Evolutionary conservation across 2,329 filamentous ascomycete species (phyloP), one percentile per base, ranked within the genome.

Genomic region (Sporothrix curviconia): DNA sequence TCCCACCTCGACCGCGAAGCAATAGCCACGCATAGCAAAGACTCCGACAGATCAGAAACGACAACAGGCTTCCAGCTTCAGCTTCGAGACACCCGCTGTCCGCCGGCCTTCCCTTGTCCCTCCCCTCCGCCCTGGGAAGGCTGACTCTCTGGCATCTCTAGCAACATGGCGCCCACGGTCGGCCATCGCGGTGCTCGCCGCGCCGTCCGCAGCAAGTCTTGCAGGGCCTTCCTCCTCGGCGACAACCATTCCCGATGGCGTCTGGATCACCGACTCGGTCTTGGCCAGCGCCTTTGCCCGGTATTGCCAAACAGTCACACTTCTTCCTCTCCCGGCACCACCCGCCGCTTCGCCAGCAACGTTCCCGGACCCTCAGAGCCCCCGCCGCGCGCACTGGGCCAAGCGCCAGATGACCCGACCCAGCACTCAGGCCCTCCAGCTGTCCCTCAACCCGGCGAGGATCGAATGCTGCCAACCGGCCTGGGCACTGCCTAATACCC

Each of bases 261-360:
- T 84, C 63, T 86, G 83, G 81, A 76, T 86, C 61, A 77, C 78
- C 30, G 84, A 87, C 63, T 74, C 80, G 46, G 63, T 79, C 24
- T 74, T 87, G 14, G 68, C 71, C 24, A 69, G 71, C 54, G 76
- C 78, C 3, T 80, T 83, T 62, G 73, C 76, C 47, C 71, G 74
- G 17, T 78, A 74, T 64, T 73, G 73, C 49, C 63, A 59, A 30
- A 34, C 36, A 14, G 6, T 34, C 4, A 24, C 15, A 36, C 32
- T 25, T 1, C 49, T 54, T 15, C 22, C 15, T 32, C 49, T 2
- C 12, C 42, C 2, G 28, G 22, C 7, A 59, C 59, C 14, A 44
- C 56, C 28, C 65, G 64, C 17, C 69, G 72, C 36, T 63, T 65
- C 15, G 66, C 65, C 47, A 69, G 70, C 64, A 78, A 75, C 25